A percentile compares a stretch with the other conserved stretches of the same genome.
These are phyloP conservation scores for Aspergillus ruber DNA, from an alignment of 2,329 filamentous ascomycete species.

Conservation along the genomic window DNA sequence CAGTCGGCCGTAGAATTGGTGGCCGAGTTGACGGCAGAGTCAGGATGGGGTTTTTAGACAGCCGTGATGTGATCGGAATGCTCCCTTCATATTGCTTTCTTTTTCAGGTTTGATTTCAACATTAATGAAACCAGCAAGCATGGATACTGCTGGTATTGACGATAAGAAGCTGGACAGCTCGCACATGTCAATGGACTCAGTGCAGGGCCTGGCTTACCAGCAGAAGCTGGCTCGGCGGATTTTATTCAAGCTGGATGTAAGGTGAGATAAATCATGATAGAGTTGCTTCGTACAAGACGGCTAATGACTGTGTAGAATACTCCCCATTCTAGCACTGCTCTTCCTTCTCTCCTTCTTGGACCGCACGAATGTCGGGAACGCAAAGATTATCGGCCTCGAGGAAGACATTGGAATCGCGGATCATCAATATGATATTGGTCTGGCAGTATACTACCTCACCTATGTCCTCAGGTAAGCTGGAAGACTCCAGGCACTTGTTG, in stretches of 20 bases:
- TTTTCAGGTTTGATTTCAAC: background rate
- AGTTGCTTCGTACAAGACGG: background rate
- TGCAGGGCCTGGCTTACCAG: slow-evolving; percentile 11
- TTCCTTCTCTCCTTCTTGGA: slow-evolving; percentile 62
- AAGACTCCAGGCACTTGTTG: background rate
- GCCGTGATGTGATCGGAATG: background rate
- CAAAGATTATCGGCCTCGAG: slow-evolving; percentile 59
- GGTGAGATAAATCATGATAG: slow-evolving; percentile 24
- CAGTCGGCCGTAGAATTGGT: no score
- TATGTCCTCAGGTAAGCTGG: slow-evolving; percentile 50
- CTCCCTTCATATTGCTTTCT: background rate
- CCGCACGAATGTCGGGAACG: slow-evolving; percentile 68
- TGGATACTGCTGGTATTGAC: slow-evolving; percentile 14
- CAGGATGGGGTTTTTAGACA: no score
- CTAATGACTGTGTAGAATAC: slow-evolving; percentile 40
- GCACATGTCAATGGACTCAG: slow-evolving; percentile 6
- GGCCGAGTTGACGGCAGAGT: no score
- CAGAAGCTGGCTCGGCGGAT: slow-evolving; percentile 37
- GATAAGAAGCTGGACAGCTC: slow-evolving; percentile 16
- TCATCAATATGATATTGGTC: slow-evolving; percentile 57
- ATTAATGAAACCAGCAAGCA: background rate
- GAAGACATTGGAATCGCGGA: slow-evolving; percentile 52
- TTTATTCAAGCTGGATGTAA: slow-evolving; percentile 50
- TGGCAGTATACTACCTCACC: slow-evolving; percentile 58
- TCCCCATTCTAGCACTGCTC: slow-evolving; percentile 57